Evolutionary conservation across 345 rosid genomes (phyloP), one percentile per base, ranked within the genome.

Genomic region (Heritiera littoralis): DNA sequence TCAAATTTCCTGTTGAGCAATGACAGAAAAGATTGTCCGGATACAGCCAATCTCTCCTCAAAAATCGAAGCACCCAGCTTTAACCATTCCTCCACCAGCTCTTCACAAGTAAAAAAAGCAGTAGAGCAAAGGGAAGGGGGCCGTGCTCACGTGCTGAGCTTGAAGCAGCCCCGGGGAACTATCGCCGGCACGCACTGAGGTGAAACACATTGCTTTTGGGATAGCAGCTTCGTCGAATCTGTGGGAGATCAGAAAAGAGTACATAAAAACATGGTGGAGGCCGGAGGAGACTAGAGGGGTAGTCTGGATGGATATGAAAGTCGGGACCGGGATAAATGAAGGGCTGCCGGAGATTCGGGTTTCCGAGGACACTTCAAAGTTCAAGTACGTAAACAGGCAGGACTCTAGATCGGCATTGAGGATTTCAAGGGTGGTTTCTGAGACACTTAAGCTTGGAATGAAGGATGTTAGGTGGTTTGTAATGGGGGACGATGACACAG

Each of bases 401-500:
- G 98, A 95, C 3, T 86, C 89, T 32, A 80, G 95, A 82, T 82
- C 95, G 0, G 97, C 98, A 5, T 80, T 93, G 81, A 84, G 98
- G 87, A 90, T 93, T 65, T 86, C 98, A 0, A 60, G 95, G 77
- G 88, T 93, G 43, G 92, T 95, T 15, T 90, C 98, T 2, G 98
- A 93, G 88, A 90, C 89, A 14, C 80, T 89, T 45, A 80, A 87
- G 81, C 82, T 93, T 7, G 93, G 92, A 9, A 81, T 89, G 83
- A 76, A 89, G 85, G 93, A 90, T 11, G 89, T 92, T 12, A 78
- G 94, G 73, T 92, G 94, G 98, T 92, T 91, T 40, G 95, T 92
- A 52, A 92, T 93, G 95, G 97, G 93, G 4, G 97, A 94, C n/a
- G 97, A 94, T 17, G 98, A 94, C 46, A 92, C 97, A 0, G 87